phyloP scores from a whole-genome alignment of 1,284 basidiomycete species.

The Cryptococcus sp. region DNA sequence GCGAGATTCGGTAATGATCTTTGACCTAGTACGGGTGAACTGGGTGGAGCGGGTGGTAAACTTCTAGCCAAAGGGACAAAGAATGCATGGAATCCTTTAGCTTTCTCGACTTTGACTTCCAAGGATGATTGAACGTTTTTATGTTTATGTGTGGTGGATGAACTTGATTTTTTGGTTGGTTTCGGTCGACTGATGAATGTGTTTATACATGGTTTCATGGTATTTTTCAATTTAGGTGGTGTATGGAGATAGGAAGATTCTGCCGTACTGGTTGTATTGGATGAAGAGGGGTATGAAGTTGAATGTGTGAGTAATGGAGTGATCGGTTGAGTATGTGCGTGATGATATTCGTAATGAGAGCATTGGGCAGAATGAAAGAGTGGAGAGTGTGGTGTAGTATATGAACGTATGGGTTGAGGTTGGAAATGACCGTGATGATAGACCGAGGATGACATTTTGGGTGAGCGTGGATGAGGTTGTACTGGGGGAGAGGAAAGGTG shows the following conservation, averaged over 20 bases:
- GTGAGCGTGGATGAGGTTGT: neutral
- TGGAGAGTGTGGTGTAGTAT: neutral
- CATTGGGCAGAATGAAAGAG: neutral
- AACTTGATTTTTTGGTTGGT: constrained; percentile 26
- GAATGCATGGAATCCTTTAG: constrained; percentile 40
- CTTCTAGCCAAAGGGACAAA: constrained; percentile 36
- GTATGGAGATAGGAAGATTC: neutral
- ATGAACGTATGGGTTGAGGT: neutral
- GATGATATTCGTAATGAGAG: neutral
- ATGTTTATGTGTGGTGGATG: constrained; percentile 25
- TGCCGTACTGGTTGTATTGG: neutral
- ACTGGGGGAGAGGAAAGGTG: neutral
- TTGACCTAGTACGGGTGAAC: constrained; percentile 24
- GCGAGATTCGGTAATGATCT: neutral
- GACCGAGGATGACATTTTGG: constrained; percentile 4
- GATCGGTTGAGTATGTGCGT: neutral
- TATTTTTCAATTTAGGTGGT: neutral
- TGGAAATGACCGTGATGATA: neutral
- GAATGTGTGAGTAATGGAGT: neutral
- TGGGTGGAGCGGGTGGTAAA: constrained; percentile 37
- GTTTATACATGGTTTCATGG: neutral
- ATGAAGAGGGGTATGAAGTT: neutral
- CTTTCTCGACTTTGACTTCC: constrained; percentile 40
- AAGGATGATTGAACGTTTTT: constrained; percentile 34
- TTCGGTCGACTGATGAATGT: constrained; percentile 13